Conservation (phyloP, 1,284 basidiomycete species). For the Nidula niveotomentosa region DNA sequence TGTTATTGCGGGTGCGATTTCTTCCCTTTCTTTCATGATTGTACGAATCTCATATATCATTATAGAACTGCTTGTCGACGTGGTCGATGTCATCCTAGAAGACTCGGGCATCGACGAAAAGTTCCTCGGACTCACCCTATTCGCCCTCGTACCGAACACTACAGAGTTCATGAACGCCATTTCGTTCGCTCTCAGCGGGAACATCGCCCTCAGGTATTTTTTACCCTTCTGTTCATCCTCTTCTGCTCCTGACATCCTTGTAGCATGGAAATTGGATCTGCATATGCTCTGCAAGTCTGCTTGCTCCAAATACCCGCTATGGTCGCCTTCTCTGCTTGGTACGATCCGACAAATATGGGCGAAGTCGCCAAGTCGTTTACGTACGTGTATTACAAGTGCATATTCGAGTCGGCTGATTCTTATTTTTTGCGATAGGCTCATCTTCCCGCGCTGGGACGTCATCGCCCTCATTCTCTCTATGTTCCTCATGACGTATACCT, state of each 20-base stretch:
- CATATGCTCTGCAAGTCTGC: conserved; percentile 98
- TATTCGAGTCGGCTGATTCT: not conserved
- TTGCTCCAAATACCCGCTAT: conserved; percentile 97
- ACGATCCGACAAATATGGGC: conserved; percentile 81
- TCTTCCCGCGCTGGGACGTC: conserved; percentile 99
- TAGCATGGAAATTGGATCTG: conserved; percentile 99
- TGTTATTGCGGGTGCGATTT: conserved; percentile 84
- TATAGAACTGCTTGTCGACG: conserved; percentile 86
- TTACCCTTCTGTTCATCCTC: not conserved
- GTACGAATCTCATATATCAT: too few relatives aligned
- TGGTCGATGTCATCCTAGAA: conserved; percentile 93
- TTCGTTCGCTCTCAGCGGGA: conserved; percentile 97
- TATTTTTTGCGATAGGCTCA: conserved; percentile 57
- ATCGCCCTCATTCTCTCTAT: conserved; percentile 93
- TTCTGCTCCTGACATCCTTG: conserved; percentile 5
- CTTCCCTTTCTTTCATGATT: not conserved
- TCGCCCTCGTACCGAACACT: conserved; percentile 97
- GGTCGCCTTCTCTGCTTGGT: conserved; percentile 98
- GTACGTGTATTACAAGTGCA: conserved; percentile 43
- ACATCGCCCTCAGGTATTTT: conserved; percentile 89
- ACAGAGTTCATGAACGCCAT: conserved; percentile 99
- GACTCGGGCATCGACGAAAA: conserved; percentile 98
- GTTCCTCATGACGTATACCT: conserved; percentile 98
- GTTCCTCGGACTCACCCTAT: conserved; percentile 95
- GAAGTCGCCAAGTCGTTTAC: conserved; percentile 87